Conservation (phyloP, 495 filamentous ascomycete species). For the Penicillium cinerascens region DNA sequence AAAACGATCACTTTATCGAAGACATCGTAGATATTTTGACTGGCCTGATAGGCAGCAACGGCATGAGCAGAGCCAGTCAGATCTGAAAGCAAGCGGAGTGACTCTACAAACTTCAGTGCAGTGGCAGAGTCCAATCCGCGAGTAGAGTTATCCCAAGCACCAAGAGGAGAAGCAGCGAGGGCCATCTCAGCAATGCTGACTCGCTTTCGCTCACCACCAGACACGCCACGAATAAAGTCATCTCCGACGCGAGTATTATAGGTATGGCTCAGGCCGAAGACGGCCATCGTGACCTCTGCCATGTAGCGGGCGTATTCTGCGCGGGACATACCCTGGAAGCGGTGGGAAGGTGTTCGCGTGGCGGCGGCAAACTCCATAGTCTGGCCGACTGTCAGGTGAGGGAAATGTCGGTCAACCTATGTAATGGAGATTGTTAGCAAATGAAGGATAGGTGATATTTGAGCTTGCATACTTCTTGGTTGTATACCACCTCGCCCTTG, state of each 20-base stretch:
- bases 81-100: slow-evolving; percentile 66
- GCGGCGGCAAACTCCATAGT: slow-evolving; percentile 58
- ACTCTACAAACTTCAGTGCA: slow-evolving; percentile 65
- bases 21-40: slow-evolving; percentile 68
- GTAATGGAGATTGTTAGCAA: background rate
- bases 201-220: slow-evolving; percentile 82
- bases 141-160: slow-evolving; percentile 81
- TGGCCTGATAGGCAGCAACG: slow-evolving; percentile 76
- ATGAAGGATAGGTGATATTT: background rate
- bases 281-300: slow-evolving; percentile 55
- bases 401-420: slow-evolving; percentile 56
- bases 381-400: slow-evolving; percentile 60
- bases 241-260: slow-evolving; percentile 46
- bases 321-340: slow-evolving; percentile 41
- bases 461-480: slow-evolving; percentile 39
- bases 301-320: slow-evolving; percentile 40
- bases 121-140: slow-evolving; percentile 80
- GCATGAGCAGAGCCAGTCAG: slow-evolving; percentile 68
- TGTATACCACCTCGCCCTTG: slow-evolving; percentile 59
- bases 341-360: slow-evolving; percentile 40
- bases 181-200: slow-evolving; percentile 54
- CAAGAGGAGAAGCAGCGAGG: slow-evolving; percentile 63
- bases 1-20: slow-evolving; percentile 60
- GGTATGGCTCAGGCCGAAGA: slow-evolving; percentile 53
- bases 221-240: slow-evolving; percentile 60